phyloP scores from a whole-genome alignment of 805 yeast species.

The Kluyveromyces siamensis region DNA sequence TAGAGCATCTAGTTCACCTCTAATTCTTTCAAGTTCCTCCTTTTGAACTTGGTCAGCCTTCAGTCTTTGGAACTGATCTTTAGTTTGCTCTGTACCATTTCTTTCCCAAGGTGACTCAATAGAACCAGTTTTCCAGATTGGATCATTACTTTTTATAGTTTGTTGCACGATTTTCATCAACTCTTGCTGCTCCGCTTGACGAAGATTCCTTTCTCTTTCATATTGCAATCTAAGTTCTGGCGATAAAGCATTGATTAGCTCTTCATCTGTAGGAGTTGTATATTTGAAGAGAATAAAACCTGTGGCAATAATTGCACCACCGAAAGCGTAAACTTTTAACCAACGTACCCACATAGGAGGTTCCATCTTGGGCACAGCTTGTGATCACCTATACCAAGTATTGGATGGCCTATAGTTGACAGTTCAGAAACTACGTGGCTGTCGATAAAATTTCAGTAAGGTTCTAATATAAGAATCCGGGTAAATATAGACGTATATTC shows the following conservation, averaged over 20 bases:
- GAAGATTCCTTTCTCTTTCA: slow-evolving; percentile 50
- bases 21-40: slow-evolving; percentile 23
- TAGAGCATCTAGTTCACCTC: slow-evolving; percentile 32
- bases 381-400: neutral
- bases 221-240: slow-evolving; percentile 78
- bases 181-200: slow-evolving; percentile 61
- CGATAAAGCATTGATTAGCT: slow-evolving; percentile 60
- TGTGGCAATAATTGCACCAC: slow-evolving; percentile 57
- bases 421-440: neutral
- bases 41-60: slow-evolving; percentile 28
- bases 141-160: slow-evolving; percentile 62
- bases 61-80: slow-evolving; percentile 35
- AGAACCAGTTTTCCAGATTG: slow-evolving; percentile 75
- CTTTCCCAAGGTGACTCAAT: slow-evolving; percentile 60
- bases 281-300: slow-evolving; percentile 68
- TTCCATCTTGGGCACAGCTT: slow-evolving; percentile 14
- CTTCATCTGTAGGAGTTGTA: slow-evolving; percentile 80
- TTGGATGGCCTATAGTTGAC: neutral
- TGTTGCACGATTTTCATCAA: slow-evolving; percentile 56
- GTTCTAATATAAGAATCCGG: neutral
- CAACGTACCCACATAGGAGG: slow-evolving; percentile 48
- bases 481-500: neutral
- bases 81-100: slow-evolving; percentile 18
- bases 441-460: neutral
- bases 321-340: slow-evolving; percentile 48